These are phyloP conservation scores for Breviolum minutum DNA, from an alignment of 73 alveolate genomes.

Conservation along the genomic window DNA sequence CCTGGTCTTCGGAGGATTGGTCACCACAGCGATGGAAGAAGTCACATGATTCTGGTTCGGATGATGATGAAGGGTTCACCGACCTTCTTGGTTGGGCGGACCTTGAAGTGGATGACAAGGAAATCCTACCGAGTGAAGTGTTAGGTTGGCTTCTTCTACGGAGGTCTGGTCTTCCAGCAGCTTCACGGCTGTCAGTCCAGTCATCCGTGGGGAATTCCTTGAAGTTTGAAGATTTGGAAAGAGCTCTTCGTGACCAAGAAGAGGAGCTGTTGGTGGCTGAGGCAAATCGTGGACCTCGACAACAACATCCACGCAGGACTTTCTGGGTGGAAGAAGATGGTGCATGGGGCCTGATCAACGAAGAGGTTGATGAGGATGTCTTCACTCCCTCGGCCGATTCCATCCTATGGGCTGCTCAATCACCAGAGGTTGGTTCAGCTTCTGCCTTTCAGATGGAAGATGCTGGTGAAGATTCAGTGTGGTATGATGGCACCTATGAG, in stretches of 20 bases:
- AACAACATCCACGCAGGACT: neutral
- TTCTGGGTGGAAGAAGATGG: slow-evolving; percentile 55
- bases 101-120: neutral
- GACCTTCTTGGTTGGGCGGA: slow-evolving; percentile 1
- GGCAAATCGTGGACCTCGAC: neutral
- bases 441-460: neutral
- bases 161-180: neutral
- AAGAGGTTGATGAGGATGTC: neutral
- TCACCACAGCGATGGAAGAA: neutral
- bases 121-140: neutral
- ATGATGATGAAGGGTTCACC: neutral
- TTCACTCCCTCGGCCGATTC: neutral
- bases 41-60: neutral
- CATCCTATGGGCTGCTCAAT: neutral
- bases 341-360: slow-evolving; percentile 29
- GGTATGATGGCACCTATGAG: neutral
- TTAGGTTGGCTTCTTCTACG: slow-evolving; percentile 3
- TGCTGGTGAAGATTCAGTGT: neutral
- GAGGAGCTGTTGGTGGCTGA: slow-evolving; percentile 25
- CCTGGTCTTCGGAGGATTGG: neutral
- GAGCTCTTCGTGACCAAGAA: neutral
- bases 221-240: neutral
- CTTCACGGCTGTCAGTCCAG: neutral
- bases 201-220: neutral
- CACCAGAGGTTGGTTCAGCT: neutral